Percentiles rank a stretch among this genome's conserved stretches.
Evolutionary conservation across 108 stramenopile genomes (phyloP).

Genomic region (Cylindrotheca fusiformis): DNA sequence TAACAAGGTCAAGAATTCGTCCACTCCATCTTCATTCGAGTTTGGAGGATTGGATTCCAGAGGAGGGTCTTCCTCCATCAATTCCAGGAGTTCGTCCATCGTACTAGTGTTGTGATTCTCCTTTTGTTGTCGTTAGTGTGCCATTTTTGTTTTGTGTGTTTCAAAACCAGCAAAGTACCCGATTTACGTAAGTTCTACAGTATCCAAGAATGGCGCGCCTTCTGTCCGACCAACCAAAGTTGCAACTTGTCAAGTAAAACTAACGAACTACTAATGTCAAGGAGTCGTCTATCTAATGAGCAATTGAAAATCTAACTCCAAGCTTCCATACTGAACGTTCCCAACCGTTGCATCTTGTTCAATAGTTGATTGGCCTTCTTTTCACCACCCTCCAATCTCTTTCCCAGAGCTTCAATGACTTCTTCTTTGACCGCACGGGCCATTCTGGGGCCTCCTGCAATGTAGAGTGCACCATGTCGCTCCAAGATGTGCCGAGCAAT

Average conservation of each 20-base stretch:
- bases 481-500: conserved; percentile 65
- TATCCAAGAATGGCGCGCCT: too few species aligned
- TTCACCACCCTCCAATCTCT: conserved; percentile 22
- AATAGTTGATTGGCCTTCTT: conserved; percentile 24
- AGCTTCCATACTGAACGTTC: conserved; percentile 69
- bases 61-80: conserved; percentile 29
- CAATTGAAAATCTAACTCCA: conserved; percentile 80
- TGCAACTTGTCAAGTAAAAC: too few species aligned
- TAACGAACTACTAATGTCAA: too few species aligned
- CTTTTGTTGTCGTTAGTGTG: neutral
- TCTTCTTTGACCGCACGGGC: conserved; percentile 75
- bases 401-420: conserved; percentile 52
- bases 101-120: too few species aligned
- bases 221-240: too few species aligned
- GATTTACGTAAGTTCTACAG: too few species aligned
- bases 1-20: conserved; percentile 6
- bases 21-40: conserved; percentile 8
- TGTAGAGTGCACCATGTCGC: conserved; percentile 61
- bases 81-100: conserved; percentile 47
- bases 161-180: too few species aligned
- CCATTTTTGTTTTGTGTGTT: neutral
- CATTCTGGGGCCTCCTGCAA: conserved; percentile 87
- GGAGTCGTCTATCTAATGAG: too few species aligned
- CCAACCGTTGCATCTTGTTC: conserved; percentile 29
- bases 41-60: neutral